Conservation (phyloP, 495 filamentous ascomycete genomes). For the Penicillium verhagenii region DNA sequence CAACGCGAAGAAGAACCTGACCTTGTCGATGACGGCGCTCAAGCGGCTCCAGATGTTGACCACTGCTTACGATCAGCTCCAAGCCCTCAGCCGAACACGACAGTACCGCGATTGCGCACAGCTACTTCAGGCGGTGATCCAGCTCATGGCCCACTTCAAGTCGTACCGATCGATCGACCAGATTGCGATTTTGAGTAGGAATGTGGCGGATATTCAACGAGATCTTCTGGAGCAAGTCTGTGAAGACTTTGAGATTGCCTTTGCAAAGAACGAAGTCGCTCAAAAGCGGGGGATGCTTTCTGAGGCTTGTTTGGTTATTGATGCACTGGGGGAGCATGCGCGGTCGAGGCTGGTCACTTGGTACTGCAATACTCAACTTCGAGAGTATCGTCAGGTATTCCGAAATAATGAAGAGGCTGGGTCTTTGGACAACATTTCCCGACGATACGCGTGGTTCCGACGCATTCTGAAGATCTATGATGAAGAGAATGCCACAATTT, state of each 20-base stretch:
- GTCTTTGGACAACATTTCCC: conserved; percentile 93
- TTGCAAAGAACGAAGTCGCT: conserved; percentile 83
- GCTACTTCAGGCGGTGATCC: conserved; percentile 90
- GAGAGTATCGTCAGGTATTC: conserved; percentile 95
- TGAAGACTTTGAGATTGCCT: conserved; percentile 95
- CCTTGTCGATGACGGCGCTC: conserved; percentile 94
- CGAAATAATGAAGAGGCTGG: conserved; percentile 95
- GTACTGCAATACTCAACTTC: conserved; percentile 97
- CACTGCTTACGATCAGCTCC: conserved; percentile 94
- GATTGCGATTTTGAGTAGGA: conserved; percentile 89
- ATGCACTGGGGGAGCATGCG: conserved; percentile 90
- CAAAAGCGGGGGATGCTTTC: conserved; percentile 67
- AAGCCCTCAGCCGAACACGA: conserved; percentile 74
- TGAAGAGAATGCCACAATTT: conserved; percentile 85
- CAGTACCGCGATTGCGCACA: conserved; percentile 98
- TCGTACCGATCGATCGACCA: conserved; percentile 97
- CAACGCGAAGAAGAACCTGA: conserved; percentile 93
- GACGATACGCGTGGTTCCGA: conserved; percentile 94
- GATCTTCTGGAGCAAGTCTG: conserved; percentile 95
- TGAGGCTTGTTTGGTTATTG: conserved; percentile 91
- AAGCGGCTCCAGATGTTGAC: conserved; percentile 98
- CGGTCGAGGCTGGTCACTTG: conserved; percentile 80
- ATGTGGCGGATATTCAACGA: conserved; percentile 90
- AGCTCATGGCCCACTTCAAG: conserved; percentile 99
- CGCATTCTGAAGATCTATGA: conserved; percentile 96